Evolutionary conservation across 768 basidiomycete species (phyloP).

Genomic region (Sarcomyxa edulis): DNA sequence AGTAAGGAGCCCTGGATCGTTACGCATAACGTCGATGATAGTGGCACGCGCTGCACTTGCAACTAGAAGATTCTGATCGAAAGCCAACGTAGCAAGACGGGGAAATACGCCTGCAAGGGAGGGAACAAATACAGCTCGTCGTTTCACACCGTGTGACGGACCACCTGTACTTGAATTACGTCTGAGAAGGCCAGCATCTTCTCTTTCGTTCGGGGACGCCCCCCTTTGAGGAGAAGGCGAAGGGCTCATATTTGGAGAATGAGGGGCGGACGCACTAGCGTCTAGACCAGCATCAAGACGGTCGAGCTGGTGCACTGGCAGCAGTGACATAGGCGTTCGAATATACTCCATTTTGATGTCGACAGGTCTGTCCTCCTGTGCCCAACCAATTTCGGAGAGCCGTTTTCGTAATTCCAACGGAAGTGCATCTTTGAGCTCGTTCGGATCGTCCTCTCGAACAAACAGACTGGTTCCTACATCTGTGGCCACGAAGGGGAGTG

Average conservation of each 20-base stretch:
- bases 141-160: conserved; percentile 40
- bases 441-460: conserved; percentile 46
- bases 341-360: conserved; percentile 57
- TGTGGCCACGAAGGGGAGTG: conserved; percentile 69
- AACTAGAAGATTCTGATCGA: conserved; percentile 48
- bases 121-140: conserved; percentile 64
- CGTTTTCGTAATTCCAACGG: conserved; percentile 62
- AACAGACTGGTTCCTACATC: conserved; percentile 66
- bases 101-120: conserved; percentile 51
- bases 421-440: conserved; percentile 42
- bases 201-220: conserved; percentile 12
- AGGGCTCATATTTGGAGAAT: conserved; percentile 26
- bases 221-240: conserved; percentile 25
- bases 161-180: conserved; percentile 55
- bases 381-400: conserved; percentile 74
- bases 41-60: conserved; percentile 52
- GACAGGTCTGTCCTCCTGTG: conserved; percentile 47
- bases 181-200: conserved; percentile 35
- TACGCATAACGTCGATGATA: conserved; percentile 64
- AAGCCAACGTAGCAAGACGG: conserved; percentile 44
- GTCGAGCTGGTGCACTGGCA: conserved; percentile 55
- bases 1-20: conserved; percentile 64
- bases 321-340: conserved; percentile 59
- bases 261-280: conserved; percentile 16
- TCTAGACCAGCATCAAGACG: conserved; percentile 33